Conservation (phyloP, 1,139 yeast species). For the Waltiozyma sp. region DNA sequence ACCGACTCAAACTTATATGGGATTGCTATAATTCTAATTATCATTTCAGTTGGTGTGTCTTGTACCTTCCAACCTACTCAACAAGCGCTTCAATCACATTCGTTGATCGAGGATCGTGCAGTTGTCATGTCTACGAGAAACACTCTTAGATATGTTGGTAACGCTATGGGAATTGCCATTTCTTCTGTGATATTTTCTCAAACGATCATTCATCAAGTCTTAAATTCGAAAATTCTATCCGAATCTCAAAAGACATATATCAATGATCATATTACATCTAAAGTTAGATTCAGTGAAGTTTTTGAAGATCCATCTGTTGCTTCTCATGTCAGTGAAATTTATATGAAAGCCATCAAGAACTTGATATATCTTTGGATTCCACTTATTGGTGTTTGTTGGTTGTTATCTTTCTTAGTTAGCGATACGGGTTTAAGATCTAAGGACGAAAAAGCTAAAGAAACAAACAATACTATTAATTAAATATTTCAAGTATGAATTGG, state of each 20-base stretch:
- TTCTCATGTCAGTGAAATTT: not conserved
- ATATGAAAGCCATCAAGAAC: slow-evolving; percentile 1
- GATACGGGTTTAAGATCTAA: slow-evolving; percentile 1
- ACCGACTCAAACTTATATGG: slow-evolving; percentile 23
- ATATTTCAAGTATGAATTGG: too few species aligned
- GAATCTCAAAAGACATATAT: not conserved
- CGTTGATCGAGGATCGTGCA: slow-evolving; percentile 36
- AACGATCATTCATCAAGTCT: not conserved
- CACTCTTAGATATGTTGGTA: slow-evolving; percentile 40
- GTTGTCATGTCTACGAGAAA: slow-evolving; percentile 42
- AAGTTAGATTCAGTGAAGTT: not conserved
- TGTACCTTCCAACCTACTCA: slow-evolving; percentile 42
- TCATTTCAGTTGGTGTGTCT: slow-evolving; percentile 39
- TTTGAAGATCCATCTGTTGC: not conserved
- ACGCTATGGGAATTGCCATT: slow-evolving; percentile 38
- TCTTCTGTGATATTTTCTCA: slow-evolving; percentile 32
- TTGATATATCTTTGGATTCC: slow-evolving; percentile 4
- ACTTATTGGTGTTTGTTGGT: slow-evolving; percentile 1
- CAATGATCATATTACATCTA: not conserved
- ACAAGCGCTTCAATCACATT: slow-evolving; percentile 42
- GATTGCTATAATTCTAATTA: slow-evolving; percentile 24
- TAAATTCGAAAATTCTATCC: not conserved
- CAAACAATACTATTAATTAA: too few species aligned
- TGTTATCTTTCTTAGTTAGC: not conserved
- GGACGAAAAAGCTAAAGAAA: too few species aligned